Base-by-base conservation (phyloP, 768 basidiomycete species). In the Mycena kentingensis region DNA sequence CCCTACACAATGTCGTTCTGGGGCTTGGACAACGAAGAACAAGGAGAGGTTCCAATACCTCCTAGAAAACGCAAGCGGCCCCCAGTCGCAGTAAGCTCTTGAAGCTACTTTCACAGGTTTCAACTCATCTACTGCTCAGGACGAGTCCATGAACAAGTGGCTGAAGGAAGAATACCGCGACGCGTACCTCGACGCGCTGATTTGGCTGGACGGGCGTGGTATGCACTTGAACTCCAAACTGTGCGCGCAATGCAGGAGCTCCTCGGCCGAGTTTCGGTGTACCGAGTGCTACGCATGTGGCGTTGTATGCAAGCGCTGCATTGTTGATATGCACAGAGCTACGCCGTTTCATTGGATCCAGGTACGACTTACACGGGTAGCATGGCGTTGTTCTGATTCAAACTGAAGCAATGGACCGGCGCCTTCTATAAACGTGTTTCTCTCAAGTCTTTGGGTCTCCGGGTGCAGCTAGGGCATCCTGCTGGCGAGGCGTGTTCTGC, bases 381-480 rank as follows among this genome's bases (percentile, higher is more conserved):
- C 6, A 32, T 12, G 15, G 10, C 27, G 16, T 12, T 2, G 19
- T 10, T 6, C 16, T 32, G 16, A 15, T 2, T 18, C 15, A 7
- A 10, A 4, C 21, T 2, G 13, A 6, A 64, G 65, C 25, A 47
- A 21, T 58, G 55, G 59, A 50, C 45, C 28, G 44, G 46, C 13
- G 28, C 11, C 19, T 51, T 52, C 39, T 65, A 61, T 37, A 29
- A 38, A 32, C 13, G 29, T 2, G 44, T 28, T 6, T 50, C 41
- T 5, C 49, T 65, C 25, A 54, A 62, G 35, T 19, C 25, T 1
- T 26, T 63, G 4, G 62, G 64, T 5, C 48, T 65, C 3, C 31
- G 42, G 4, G 50, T 63, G 11, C 64, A 65, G 50, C 55, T 67
- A 0, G 51, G 51, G 15, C 51, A 52, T n/a, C n/a, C n/a, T n/a